A percentile compares a stretch with the other conserved stretches of the same genome.
Evolutionary conservation across 2,329 filamentous ascomycete species (phyloP).

Genomic region (Talaromyces amestolkiae): DNA sequence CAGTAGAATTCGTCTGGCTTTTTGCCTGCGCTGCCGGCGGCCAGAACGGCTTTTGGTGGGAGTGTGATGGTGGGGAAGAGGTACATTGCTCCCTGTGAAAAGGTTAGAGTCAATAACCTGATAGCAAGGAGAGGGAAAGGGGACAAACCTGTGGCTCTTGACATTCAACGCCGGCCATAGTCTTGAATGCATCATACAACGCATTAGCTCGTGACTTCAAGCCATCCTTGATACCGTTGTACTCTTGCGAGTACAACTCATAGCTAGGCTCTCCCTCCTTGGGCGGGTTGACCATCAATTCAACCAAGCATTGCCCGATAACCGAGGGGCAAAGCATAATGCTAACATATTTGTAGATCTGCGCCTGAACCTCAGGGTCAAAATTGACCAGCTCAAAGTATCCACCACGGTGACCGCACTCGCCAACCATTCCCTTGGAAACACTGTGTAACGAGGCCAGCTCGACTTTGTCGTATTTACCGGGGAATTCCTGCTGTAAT

Average conservation of each 20-base stretch:
- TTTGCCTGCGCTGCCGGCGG: slow-evolving; percentile 71
- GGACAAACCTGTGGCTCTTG: slow-evolving; percentile 66
- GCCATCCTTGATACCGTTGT: slow-evolving; percentile 74
- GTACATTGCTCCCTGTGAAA: slow-evolving; percentile 83
- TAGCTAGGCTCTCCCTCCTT: slow-evolving; percentile 77
- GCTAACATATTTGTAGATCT: slow-evolving; percentile 98
- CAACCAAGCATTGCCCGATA: slow-evolving; percentile 91
- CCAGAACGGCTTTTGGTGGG: slow-evolving; percentile 70
- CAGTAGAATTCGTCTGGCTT: slow-evolving; percentile 91
- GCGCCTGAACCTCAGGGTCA: slow-evolving; percentile 75
- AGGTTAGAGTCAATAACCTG: slow-evolving; percentile 1
- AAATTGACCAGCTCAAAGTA: slow-evolving; percentile 97
- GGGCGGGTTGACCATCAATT: slow-evolving; percentile 97
- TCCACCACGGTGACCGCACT: slow-evolving; percentile 95
- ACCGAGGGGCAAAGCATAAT: slow-evolving; percentile 97
- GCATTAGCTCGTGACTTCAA: slow-evolving; percentile 77
- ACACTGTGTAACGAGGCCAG: slow-evolving; percentile 88
- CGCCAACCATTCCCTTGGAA: slow-evolving; percentile 98
- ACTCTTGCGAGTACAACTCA: slow-evolving; percentile 80
- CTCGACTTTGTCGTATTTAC: slow-evolving; percentile 80
- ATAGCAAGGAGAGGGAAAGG: neutral
- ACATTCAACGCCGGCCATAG: slow-evolving; percentile 96
- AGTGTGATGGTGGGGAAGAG: slow-evolving; percentile 93
- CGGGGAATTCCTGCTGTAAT: slow-evolving; percentile 70
- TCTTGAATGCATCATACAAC: slow-evolving; percentile 81